These are phyloP conservation scores for Ophiostoma quercus DNA, from an alignment of 2,329 filamentous ascomycete genomes.

Conservation along the genomic window DNA sequence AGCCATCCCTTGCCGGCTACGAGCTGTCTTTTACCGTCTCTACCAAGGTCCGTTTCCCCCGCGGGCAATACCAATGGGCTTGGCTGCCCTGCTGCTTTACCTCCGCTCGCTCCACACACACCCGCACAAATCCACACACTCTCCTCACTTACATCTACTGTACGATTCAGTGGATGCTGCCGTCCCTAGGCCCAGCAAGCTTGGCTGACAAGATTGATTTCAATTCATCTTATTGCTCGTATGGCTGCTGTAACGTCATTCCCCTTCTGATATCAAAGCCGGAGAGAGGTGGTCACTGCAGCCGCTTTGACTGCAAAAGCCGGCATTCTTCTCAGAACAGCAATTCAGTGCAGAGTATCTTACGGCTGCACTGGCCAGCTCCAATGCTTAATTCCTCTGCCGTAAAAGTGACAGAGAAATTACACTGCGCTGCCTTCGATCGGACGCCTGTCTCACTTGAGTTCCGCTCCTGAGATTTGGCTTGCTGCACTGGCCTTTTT, in stretches of 20 bases:
- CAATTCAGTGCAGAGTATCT: too few species aligned
- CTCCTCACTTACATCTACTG: background rate
- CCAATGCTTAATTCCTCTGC: too few species aligned
- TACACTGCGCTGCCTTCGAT: background rate
- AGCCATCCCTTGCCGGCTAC: background rate
- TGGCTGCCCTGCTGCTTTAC: background rate
- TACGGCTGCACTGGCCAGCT: too few species aligned
- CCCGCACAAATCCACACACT: background rate
- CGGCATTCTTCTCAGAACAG: background rate
- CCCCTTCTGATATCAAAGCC: background rate
- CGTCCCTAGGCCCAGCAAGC: background rate
- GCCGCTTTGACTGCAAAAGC: constrained; percentile 1
- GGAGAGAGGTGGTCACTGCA: background rate
- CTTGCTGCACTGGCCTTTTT: background rate
- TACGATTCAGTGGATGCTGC: background rate
- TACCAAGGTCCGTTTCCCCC: background rate
- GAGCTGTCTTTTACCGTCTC: background rate
- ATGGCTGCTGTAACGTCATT: background rate
- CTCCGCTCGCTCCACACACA: constrained; percentile 6
- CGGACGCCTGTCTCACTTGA: background rate
- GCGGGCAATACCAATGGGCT: constrained; percentile 2
- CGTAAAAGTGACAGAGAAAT: background rate
- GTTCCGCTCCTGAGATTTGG: background rate
- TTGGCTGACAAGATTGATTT: background rate
- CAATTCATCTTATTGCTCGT: background rate